Evolutionary conservation across 495 filamentous ascomycete genomes (phyloP), one percentile per base, ranked within the genome.

Genomic region (Podospora bellae-mahoneyi): DNA sequence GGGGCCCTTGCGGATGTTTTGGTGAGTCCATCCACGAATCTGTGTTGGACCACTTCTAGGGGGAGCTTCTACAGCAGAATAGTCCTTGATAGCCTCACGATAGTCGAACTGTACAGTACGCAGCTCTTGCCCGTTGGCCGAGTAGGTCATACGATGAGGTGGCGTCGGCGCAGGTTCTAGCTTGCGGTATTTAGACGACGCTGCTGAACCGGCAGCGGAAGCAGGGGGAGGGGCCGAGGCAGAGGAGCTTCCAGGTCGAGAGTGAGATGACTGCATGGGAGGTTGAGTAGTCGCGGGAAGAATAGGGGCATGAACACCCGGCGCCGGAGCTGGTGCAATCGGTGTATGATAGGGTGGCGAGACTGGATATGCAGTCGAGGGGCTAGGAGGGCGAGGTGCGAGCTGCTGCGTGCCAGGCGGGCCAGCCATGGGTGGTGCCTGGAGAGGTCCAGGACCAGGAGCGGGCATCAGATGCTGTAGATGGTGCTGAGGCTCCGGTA

Each of bases 1-100:
- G 18, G 73, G 23, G 2, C 39, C 39, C 66, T 73, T 78, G 62
- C 75, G 69, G 28, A 78, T 72, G 60, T 81, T 82, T 67, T 82
- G 82, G 9, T 82, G 78, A n/a, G 78, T 80, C 82, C 82, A 84
- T 6, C 81, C 82, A 20, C 82, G 67, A n/a, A 84, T 83, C 18
- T 77, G 77, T 3, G 79, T 82, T 0, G 82, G 82, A 0, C 82
- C 82, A 15, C 75, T 77, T 13, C 75, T 73, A 5, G 82, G 82
- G 10, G 80, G 82, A 6, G 81, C 76, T 55, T 84, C 81, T 28
- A 75, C 75, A 2, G 82, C 73, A 5, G 71, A 69, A 62, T 83
- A 82, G 57, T 83, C 82, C 62, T 82, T 82, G 66, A 83, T 80
- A 1, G 78, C 74, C 62, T 84, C 81, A 44, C 76, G 78, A 62